Percentiles rank a stretch among this genome's conserved stretches.
Conservation (phyloP, 768 basidiomycete species). For the Asterophora parasitica region DNA sequence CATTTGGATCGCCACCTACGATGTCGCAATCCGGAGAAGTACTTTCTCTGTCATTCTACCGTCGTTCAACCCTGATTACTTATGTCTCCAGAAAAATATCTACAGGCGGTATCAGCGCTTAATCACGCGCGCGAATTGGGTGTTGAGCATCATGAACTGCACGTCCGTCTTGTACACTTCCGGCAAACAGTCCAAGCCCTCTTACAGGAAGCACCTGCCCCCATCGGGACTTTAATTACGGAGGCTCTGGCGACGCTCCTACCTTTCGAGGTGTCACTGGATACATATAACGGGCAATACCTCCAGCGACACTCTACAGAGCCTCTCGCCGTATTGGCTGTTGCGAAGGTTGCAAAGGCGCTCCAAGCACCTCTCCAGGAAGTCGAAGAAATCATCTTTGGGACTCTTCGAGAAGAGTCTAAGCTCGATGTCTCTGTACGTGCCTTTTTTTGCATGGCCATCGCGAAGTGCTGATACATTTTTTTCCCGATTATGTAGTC, state of each 20-base stretch:
- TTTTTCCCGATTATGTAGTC: constrained; percentile 34
- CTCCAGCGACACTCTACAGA: constrained; percentile 56
- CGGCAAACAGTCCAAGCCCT: constrained; percentile 35
- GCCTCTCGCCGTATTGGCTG: constrained; percentile 53
- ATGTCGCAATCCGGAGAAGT: constrained; percentile 82
- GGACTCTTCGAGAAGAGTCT: constrained; percentile 38
- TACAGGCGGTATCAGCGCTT: constrained; percentile 74
- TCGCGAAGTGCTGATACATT: background rate
- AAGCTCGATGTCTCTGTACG: constrained; percentile 44
- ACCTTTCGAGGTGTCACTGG: constrained; percentile 52
- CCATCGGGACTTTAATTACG: constrained; percentile 46
- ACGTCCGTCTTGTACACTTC: constrained; percentile 66
- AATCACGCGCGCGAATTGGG: constrained; percentile 49
- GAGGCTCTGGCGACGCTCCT: constrained; percentile 46
- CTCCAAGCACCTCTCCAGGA: constrained; percentile 51
- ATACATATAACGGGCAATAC: constrained; percentile 71
- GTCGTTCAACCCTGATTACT: background rate
- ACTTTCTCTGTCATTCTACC: constrained; percentile 1
- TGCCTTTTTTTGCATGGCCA: background rate
- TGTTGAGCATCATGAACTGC: constrained; percentile 59
- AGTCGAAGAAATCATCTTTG: constrained; percentile 55
- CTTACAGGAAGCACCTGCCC: constrained; percentile 36
- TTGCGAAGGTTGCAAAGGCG: constrained; percentile 49
- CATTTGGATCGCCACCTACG: constrained; percentile 71
- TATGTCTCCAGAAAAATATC: constrained; percentile 65